These are phyloP conservation scores for Pseudogymnoascus destructans DNA, from an alignment of 2,329 filamentous ascomycete genomes.

Conservation along the genomic window DNA sequence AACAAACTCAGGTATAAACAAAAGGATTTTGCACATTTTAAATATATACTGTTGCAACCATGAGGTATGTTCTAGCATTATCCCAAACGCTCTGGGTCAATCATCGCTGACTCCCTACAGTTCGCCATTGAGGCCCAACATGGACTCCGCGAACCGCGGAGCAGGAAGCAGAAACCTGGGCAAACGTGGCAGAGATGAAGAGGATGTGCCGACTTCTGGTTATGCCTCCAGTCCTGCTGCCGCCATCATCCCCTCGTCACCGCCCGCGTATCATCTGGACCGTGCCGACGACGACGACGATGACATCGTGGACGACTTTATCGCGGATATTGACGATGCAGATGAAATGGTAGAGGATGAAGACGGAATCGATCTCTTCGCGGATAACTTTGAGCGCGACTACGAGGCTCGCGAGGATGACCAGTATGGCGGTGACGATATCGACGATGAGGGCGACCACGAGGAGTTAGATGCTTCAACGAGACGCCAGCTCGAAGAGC, in stretches of 20 bases:
- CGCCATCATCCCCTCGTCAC: slow-evolving; percentile 46
- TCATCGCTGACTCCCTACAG: slow-evolving; percentile 31
- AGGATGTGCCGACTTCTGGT: slow-evolving; percentile 40
- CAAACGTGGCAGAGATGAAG: slow-evolving; percentile 54
- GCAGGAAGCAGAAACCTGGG: slow-evolving; percentile 35
- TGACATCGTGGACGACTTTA: slow-evolving; percentile 56
- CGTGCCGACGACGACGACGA: slow-evolving; percentile 58
- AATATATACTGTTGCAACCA: slow-evolving; percentile 12
- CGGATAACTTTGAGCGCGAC: slow-evolving; percentile 58
- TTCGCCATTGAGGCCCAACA: slow-evolving; percentile 70
- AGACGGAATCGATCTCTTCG: slow-evolving; percentile 67
- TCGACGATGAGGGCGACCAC: slow-evolving; percentile 69
- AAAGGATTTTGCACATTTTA: not conserved
- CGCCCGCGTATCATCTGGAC: slow-evolving; percentile 47
- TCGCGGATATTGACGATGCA: slow-evolving; percentile 62
- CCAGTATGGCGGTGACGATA: slow-evolving; percentile 53
- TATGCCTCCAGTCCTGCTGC: slow-evolving; percentile 39
- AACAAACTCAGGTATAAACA: not conserved
- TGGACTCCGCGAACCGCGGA: slow-evolving; percentile 74
- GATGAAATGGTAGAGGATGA: slow-evolving; percentile 73
- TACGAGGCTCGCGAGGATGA: slow-evolving; percentile 57
- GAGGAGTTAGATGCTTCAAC: slow-evolving; percentile 54
- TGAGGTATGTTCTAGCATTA: slow-evolving; percentile 24
- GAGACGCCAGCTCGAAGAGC: slow-evolving; percentile 57
- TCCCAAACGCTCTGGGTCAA: slow-evolving; percentile 10